Conservation (phyloP, 148 eudicot species). For the Chenopodium suecicum region DNA sequence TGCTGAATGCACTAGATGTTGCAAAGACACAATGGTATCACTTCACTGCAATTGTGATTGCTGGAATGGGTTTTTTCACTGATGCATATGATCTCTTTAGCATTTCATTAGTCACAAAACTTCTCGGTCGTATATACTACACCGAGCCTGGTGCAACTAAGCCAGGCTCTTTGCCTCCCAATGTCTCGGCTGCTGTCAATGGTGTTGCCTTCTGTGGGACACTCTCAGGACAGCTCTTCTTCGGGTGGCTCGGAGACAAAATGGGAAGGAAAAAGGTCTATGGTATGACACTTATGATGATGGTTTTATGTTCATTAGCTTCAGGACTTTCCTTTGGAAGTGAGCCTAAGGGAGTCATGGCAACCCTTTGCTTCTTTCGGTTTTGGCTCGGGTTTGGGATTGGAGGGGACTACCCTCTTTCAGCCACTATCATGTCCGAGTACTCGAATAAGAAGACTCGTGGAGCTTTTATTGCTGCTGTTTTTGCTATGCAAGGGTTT, state of each 20-base stretch:
- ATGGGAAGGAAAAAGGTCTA: conserved; percentile 48
- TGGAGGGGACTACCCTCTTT: conserved; percentile 62
- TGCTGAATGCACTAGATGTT: conserved; percentile 47
- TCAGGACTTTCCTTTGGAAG: conserved; percentile 46
- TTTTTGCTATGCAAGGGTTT: conserved; percentile 71
- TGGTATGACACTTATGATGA: conserved; percentile 47
- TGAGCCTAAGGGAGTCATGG: conserved; percentile 35
- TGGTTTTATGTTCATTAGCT: conserved; percentile 49
- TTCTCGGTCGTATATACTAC: conserved; percentile 49
- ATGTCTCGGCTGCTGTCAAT: conserved; percentile 49
- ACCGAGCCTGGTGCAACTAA: conserved; percentile 14
- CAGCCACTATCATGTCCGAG: conserved; percentile 66
- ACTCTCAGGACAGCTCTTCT: conserved; percentile 53
- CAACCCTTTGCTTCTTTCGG: conserved; percentile 51
- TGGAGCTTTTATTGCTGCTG: conserved; percentile 61
- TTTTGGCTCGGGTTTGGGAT: conserved; percentile 69
- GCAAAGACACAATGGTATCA: conserved; percentile 62
- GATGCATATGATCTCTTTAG: conserved; percentile 54
- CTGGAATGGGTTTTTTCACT: conserved; percentile 57
- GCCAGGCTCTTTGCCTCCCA: conserved; percentile 44
- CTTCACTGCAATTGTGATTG: conserved; percentile 50
- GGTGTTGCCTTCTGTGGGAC: conserved; percentile 58
- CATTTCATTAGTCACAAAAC: conserved; percentile 45
- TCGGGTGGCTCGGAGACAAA: conserved; percentile 65
- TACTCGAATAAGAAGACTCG: conserved; percentile 63